Evolutionary conservation across 1,284 basidiomycete genomes (phyloP), one percentile per base, ranked within the genome.

Genomic region (Rhizoctonia solani): DNA sequence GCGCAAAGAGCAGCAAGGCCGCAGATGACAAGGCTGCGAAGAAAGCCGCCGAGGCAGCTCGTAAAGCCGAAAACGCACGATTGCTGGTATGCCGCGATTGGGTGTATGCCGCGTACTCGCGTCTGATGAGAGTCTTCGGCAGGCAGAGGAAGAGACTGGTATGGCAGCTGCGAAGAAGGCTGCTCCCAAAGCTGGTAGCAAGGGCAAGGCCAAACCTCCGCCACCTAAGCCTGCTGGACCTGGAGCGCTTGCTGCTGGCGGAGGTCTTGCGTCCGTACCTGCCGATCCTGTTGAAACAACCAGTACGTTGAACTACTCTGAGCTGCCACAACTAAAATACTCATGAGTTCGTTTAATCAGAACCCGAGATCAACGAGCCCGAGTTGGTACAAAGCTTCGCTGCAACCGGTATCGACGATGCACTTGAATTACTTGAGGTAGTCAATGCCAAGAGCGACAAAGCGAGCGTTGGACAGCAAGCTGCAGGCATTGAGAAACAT

Each of bases 401-500:
- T 11, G 96, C 95, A 4, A 90, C 88, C 21, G 95, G 94, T 13
- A 84, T 98, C 66, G 95, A 99, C 75, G 92, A 95, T 75, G 94
- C 93, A 8, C 77, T 99, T 54, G 95, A 97, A 77, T 83, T 97
- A 69, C 78, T 98, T 72, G 88, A 91, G 68, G 83, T 96, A 1
- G 93, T 96, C 11, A 96, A 87, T 58, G 91, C 92, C 6, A 94
- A 92, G 81, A 89, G 87, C 81, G 95, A 98, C 77, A 97, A 95
- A 78, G 92, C 93, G 0, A 90, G 90, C 69, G 79, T 95, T 52
- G 93, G 93, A 0, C 82, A 83, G 69, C 85, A 90, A 76, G 95
- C 95, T 4, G 92, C 90, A 39, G 83, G 85, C 47, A 85, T 98
- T 67, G 95, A 99, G 80, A 85, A 84, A 56, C 95, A 99, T 82